Base-by-base conservation (phyloP, 2,329 filamentous ascomycete genomes). In the Bipolaris sorokiniana region DNA sequence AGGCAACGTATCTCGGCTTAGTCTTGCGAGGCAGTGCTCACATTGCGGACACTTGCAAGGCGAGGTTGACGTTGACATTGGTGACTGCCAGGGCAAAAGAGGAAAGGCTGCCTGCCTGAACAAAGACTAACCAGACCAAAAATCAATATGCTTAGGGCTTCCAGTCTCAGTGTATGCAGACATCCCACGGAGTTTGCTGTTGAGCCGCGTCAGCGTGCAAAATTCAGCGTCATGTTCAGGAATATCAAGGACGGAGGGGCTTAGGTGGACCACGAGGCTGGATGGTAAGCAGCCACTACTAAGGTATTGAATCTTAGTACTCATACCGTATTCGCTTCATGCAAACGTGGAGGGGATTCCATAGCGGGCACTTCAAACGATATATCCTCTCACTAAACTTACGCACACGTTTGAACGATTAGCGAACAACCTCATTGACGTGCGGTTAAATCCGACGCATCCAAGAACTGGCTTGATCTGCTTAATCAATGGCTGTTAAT, bases 291-390 rank as follows among this genome's bases (percentile, higher is more conserved):
- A 75, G 0, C 82, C 82, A 58, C 83, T 81, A 40, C 85, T 82
- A 64, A 86, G 83, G 0, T 80, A 80, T 66, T 83, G 71, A 56
- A 86, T 85, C 7, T 86, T 75, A 11, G 81, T 82, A 31, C 77
- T 80, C 16, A 86, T 78, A 63, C 87, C 84, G 22, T 75, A 72
- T 16, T 78, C 83, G 52, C 79, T 76, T 51, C 82, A 77, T 9
- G 86, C 76, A 65, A 87, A 87, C 10, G 84, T 84, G 50, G 87
- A 80, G 1, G 83, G 79, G 3, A 78, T 80, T 9, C 84, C 83
- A 61, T 86, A 86, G 1, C 81, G 83, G 38, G 86, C 76, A 57
- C 84, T 82, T 22, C 79, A 81, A 53, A 86, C 83, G 34, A 85
- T 80, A 63, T 86, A 9, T 13, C 40, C 26, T 31, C 11, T 20